Percentiles rank a stretch among this genome's conserved stretches.
Evolutionary conservation across 768 basidiomycete genomes (phyloP).

Genomic region (Naganishia kalamii): DNA sequence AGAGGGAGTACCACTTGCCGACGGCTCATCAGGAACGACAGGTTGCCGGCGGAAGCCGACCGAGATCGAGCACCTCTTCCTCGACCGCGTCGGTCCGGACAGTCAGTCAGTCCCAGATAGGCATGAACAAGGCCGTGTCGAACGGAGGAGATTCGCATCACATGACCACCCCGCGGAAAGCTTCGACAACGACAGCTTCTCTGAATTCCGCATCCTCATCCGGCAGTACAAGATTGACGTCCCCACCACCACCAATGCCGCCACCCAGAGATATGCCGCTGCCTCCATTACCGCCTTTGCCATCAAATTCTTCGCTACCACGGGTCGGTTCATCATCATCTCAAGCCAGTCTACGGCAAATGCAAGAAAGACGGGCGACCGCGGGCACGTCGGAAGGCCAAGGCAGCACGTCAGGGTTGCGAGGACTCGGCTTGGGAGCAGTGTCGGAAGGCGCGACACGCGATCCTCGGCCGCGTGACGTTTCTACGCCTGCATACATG

Average conservation of each 20-base stretch:
- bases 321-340: background rate
- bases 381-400: background rate
- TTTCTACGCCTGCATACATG: background rate
- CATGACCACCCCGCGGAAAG: background rate
- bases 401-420: background rate
- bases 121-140: background rate
- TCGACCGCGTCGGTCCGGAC: background rate
- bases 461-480: background rate
- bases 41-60: background rate
- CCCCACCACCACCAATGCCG: slow-evolving; percentile 20
- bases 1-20: background rate
- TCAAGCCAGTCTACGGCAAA: background rate
- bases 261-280: slow-evolving; percentile 14
- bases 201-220: background rate
- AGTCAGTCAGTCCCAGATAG: background rate
- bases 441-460: background rate
- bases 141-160: background rate
- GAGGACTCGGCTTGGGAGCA: background rate
- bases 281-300: slow-evolving; percentile 8
- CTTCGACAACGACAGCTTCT: background rate
- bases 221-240: slow-evolving; percentile 3
- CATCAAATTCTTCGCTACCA: background rate
- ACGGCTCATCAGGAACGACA: background rate
- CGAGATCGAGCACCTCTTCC: background rate
- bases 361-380: background rate